Evolutionary conservation across 2,329 filamentous ascomycete species (phyloP).

Genomic region (Fusarium veterinarium): DNA sequence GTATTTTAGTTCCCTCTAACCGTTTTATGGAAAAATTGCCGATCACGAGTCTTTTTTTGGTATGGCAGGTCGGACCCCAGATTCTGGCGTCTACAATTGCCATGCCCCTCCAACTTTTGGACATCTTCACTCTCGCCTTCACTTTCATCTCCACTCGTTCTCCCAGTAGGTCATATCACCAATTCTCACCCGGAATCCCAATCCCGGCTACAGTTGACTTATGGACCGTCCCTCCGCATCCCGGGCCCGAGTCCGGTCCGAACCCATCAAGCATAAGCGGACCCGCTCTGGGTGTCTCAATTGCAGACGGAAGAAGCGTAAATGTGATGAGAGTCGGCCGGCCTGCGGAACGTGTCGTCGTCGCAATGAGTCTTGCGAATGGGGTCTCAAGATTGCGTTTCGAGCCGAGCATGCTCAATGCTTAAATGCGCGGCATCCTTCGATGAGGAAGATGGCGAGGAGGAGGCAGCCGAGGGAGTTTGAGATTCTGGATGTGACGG

Average conservation of each 20-base stretch:
- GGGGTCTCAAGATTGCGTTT: slow-evolving; percentile 54
- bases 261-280: slow-evolving; percentile 46
- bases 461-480: slow-evolving; percentile 45
- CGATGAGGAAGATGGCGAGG: slow-evolving; percentile 48
- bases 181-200: neutral
- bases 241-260: neutral
- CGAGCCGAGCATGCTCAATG: slow-evolving; percentile 52
- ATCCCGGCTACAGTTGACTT: slow-evolving; percentile 37
- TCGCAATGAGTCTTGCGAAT: slow-evolving; percentile 49
- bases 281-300: slow-evolving; percentile 53
- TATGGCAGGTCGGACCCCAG: neutral
- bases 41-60: neutral
- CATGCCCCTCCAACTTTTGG: slow-evolving; percentile 4
- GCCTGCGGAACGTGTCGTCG: slow-evolving; percentile 51
- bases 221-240: slow-evolving; percentile 29
- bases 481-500: slow-evolving; percentile 53
- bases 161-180: neutral
- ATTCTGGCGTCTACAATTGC: slow-evolving; percentile 13
- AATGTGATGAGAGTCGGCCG: slow-evolving; percentile 52
- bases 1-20: neutral
- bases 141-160: slow-evolving; percentile 5
- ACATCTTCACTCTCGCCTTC: neutral
- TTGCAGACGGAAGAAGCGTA: slow-evolving; percentile 54
- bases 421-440: slow-evolving; percentile 49
- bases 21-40: neutral